phyloP scores from a whole-genome alignment of 352 stramenopile genomes.

The Phytophthora cactorum region DNA sequence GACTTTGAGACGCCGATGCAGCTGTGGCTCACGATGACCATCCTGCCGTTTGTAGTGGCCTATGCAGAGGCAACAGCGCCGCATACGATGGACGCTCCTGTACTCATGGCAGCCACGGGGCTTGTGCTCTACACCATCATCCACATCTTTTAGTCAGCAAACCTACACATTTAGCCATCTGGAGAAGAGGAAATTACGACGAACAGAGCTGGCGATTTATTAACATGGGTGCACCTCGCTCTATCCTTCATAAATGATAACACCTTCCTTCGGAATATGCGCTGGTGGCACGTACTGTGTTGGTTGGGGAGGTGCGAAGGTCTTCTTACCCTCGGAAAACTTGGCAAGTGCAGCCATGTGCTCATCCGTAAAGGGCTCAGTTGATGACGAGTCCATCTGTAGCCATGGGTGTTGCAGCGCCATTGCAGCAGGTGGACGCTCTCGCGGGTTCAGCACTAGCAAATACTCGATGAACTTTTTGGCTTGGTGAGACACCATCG shows the following conservation, averaged over 20 bases:
- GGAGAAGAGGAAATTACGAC: slow-evolving; percentile 20
- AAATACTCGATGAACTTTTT: slow-evolving; percentile 85
- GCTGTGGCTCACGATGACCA: slow-evolving; percentile 80
- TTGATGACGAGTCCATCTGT: slow-evolving; percentile 44
- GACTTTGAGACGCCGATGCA: slow-evolving; percentile 78
- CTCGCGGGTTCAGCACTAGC: slow-evolving; percentile 60
- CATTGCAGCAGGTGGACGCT: slow-evolving; percentile 66
- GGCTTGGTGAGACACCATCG: slow-evolving; percentile 63
- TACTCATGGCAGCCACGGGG: slow-evolving; percentile 84
- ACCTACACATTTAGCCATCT: slow-evolving; percentile 18
- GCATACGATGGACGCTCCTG: slow-evolving; percentile 88
- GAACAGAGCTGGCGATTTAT: slow-evolving; percentile 42
- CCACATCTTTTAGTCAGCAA: slow-evolving; percentile 56
- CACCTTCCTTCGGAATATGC: slow-evolving; percentile 22
- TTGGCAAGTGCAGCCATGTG: slow-evolving; percentile 56
- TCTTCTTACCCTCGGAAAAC: slow-evolving; percentile 59
- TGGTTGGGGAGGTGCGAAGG: slow-evolving; percentile 18
- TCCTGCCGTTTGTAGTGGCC: slow-evolving; percentile 80
- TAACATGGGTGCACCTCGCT: slow-evolving; percentile 15
- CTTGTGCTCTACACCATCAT: slow-evolving; percentile 85
- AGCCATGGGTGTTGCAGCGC: slow-evolving; percentile 80
- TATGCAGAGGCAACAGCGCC: slow-evolving; percentile 87
- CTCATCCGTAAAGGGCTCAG: slow-evolving; percentile 42
- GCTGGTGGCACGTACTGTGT: slow-evolving; percentile 33
- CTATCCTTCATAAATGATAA: slow-evolving; percentile 36